Conservation (phyloP, 208 protist species). For the Acanthamoeba sp. region DNA sequence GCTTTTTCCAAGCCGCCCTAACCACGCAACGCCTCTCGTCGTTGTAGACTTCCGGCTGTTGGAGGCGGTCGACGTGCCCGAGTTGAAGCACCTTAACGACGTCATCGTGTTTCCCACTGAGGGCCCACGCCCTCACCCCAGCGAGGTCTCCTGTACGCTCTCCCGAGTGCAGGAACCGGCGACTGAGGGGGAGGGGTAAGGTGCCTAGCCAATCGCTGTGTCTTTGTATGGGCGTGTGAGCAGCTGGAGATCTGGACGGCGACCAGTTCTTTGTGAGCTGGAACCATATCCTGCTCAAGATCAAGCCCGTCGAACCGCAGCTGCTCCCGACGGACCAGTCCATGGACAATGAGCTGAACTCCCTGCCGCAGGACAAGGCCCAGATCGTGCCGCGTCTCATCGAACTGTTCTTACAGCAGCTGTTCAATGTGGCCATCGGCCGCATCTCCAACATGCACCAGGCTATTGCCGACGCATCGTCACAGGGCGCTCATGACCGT, state of each 20-base stretch:
- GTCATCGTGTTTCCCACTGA: slow-evolving; percentile 60
- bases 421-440: slow-evolving; percentile 16
- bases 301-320: neutral
- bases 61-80: slow-evolving; percentile 34
- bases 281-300: neutral
- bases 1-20: neutral
- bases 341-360: neutral
- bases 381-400: neutral
- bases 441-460: slow-evolving; percentile 55
- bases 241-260: slow-evolving; percentile 62
- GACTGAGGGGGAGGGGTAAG: no score
- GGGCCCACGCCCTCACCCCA: slow-evolving; percentile 32
- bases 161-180: neutral
- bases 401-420: slow-evolving; percentile 31
- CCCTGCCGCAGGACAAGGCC: neutral
- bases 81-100: neutral
- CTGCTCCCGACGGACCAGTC: neutral
- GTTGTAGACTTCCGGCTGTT: slow-evolving; percentile 64
- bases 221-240: neutral
- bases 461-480: neutral
- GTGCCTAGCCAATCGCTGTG: no score
- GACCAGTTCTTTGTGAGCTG: slow-evolving; percentile 67
- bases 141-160: neutral
- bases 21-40: neutral
- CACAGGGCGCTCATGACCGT: neutral